phyloP scores from a whole-genome alignment of 805 yeast species.

The Zygoascus flipseniorum region DNA sequence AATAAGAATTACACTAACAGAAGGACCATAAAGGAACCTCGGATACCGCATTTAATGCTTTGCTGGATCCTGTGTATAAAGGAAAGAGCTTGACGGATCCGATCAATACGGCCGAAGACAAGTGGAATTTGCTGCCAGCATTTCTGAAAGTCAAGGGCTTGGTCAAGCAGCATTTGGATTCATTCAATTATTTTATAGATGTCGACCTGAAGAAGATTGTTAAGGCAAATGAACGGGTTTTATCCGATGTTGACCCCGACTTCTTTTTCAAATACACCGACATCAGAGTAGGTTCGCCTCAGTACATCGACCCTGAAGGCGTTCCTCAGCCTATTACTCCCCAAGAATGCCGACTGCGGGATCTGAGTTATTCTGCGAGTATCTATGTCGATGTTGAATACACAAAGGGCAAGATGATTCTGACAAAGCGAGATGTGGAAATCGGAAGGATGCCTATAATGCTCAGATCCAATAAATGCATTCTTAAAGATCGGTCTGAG shows the following conservation, averaged over 20 bases:
- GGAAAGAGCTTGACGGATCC: conserved; percentile 85
- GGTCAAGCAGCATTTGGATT: conserved; percentile 94
- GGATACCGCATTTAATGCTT: conserved; percentile 46
- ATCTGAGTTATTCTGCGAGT: conserved; percentile 90
- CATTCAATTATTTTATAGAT: conserved; percentile 95
- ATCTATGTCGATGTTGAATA: conserved; percentile 95
- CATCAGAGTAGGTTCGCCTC: conserved; percentile 70
- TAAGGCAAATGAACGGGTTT: conserved; percentile 77
- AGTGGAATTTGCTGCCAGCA: conserved; percentile 95
- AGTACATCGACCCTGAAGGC: conserved; percentile 29
- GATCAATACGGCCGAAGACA: conserved; percentile 77
- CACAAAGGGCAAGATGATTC: conserved; percentile 88
- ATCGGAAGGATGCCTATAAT: conserved; percentile 99
- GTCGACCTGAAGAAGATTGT: conserved; percentile 88
- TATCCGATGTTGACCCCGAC: conserved; percentile 95
- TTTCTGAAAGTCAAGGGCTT: conserved; percentile 91
- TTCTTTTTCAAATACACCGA: conserved; percentile 89
- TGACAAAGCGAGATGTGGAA: conserved; percentile 81
- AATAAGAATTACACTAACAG: neutral
- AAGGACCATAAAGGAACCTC: neutral
- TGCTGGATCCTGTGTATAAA: conserved; percentile 70
- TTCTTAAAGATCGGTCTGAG: conserved; percentile 70
- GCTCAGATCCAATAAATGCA: conserved; percentile 90
- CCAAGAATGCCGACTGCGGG: conserved; percentile 92
- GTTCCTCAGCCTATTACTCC: conserved; percentile 40